Conservation (phyloP, 441 rosid species). For the Erodium texanum region DNA sequence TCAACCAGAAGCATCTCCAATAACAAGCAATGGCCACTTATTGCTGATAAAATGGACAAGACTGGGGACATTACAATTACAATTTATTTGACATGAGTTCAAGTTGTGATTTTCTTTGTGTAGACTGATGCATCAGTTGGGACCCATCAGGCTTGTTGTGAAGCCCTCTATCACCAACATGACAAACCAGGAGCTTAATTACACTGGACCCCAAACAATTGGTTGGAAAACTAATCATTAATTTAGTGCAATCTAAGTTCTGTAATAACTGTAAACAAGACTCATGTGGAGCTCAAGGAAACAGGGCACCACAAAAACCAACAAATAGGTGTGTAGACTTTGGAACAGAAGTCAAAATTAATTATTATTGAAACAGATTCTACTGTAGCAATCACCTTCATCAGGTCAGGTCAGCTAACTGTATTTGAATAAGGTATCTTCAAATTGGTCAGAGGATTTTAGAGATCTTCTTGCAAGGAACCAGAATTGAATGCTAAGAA, state of each 20-base stretch:
- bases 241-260: slow-evolving; percentile 2
- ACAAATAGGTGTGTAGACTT: background rate
- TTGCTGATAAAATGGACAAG: slow-evolving; percentile 3
- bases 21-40: background rate
- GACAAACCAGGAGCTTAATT: slow-evolving; percentile 1
- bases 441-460: background rate
- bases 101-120: background rate
- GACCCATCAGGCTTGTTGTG: background rate
- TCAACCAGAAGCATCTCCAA: slow-evolving; percentile 3
- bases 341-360: background rate
- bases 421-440: slow-evolving; percentile 5
- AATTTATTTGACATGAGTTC: background rate
- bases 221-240: slow-evolving; percentile 2
- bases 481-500: background rate
- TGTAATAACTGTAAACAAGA: background rate
- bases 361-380: slow-evolving; percentile 2
- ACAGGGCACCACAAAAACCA: background rate
- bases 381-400: slow-evolving; percentile 8
- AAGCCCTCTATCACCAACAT: background rate
- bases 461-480: slow-evolving; percentile 9
- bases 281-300: slow-evolving; percentile 1
- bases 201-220: slow-evolving; percentile 3
- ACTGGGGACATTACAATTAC: background rate
- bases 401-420: slow-evolving; percentile 8
- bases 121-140: background rate